These are phyloP conservation scores for Apiotrichum gamsii DNA, from an alignment of 1,284 basidiomycete species.

Conservation along the genomic window DNA sequence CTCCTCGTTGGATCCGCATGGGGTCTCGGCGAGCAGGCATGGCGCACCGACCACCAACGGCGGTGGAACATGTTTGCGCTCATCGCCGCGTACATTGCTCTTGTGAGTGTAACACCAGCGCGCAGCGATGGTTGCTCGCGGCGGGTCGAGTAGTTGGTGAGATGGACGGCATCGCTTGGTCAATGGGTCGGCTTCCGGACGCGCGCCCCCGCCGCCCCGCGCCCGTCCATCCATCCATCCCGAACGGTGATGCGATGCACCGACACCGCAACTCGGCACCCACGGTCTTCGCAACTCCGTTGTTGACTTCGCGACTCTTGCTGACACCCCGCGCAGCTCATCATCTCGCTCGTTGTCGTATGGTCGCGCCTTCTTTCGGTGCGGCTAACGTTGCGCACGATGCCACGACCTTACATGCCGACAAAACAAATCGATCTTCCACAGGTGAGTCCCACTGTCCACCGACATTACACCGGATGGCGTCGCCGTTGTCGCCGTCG, in stretches of 20 bases:
- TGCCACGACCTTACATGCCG: conserved; percentile 64
- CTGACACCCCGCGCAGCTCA: too few relatives aligned
- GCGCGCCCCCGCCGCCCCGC: too few relatives aligned
- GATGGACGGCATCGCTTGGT: neutral
- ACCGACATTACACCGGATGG: too few relatives aligned
- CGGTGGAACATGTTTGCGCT: conserved; percentile 43
- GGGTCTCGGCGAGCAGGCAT: conserved; percentile 43
- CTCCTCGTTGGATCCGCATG: conserved; percentile 37
- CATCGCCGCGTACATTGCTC: conserved; percentile 31
- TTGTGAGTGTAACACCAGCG: conserved; percentile 42
- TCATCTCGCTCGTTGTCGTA: conserved; percentile 31
- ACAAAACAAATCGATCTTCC: conserved; percentile 62
- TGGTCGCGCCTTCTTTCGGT: conserved; percentile 40
- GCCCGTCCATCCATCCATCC: too few relatives aligned
- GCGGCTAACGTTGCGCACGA: conserved; percentile 44
- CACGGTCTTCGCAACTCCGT: too few relatives aligned
- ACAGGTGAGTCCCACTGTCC: conserved; percentile 57
- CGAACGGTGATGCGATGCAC: too few relatives aligned
- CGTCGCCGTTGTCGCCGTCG: too few relatives aligned
- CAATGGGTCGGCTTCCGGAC: too few relatives aligned
- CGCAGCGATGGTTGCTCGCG: neutral
- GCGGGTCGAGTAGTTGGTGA: neutral
- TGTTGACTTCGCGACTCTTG: too few relatives aligned
- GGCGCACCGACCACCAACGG: conserved; percentile 31
- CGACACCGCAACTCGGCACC: too few relatives aligned